These are phyloP conservation scores for Phlebiopsis gigantea DNA, from an alignment of 768 basidiomycete genomes.

Conservation along the genomic window DNA sequence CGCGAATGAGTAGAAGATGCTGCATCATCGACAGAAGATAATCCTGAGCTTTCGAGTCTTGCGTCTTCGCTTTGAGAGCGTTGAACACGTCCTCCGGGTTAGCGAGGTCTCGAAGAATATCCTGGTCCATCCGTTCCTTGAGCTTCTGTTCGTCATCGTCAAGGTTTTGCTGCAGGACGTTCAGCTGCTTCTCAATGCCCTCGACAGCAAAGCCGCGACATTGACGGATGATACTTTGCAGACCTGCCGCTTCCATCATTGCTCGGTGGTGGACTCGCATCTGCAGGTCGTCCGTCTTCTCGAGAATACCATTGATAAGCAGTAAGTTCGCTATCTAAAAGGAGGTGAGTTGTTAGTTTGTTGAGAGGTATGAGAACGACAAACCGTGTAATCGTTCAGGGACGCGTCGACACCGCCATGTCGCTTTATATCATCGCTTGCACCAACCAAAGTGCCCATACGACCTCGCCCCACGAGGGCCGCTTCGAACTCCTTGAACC, in stretches of 20 bases:
- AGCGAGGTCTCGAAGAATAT: constrained; percentile 69
- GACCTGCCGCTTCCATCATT: constrained; percentile 86
- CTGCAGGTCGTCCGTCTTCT: constrained; percentile 69
- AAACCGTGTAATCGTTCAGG: constrained; percentile 82
- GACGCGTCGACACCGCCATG: constrained; percentile 59
- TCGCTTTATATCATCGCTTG: constrained; percentile 83
- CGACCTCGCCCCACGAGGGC: constrained; percentile 80
- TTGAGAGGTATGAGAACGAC: constrained; percentile 19
- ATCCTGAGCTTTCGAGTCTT: constrained; percentile 71
- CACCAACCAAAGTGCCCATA: constrained; percentile 94
- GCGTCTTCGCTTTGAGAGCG: constrained; percentile 71
- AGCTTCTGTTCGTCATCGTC: constrained; percentile 73
- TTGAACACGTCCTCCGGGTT: constrained; percentile 86
- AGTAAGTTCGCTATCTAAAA: constrained; percentile 63
- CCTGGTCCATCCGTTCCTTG: constrained; percentile 69
- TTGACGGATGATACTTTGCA: constrained; percentile 65
- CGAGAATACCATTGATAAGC: constrained; percentile 65
- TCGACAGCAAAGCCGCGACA: constrained; percentile 62
- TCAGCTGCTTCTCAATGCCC: constrained; percentile 62
- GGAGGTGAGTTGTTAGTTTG: neutral
- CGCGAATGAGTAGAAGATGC: constrained; percentile 85
- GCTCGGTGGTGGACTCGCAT: constrained; percentile 81
- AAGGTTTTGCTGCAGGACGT: constrained; percentile 51
- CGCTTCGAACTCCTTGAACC: constrained; percentile 80
- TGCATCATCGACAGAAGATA: constrained; percentile 94